A percentile compares a stretch with the other conserved stretches of the same genome.
These are phyloP conservation scores for Phytophthora cryptogea DNA, from an alignment of 352 stramenopile species.

Conservation along the genomic window DNA sequence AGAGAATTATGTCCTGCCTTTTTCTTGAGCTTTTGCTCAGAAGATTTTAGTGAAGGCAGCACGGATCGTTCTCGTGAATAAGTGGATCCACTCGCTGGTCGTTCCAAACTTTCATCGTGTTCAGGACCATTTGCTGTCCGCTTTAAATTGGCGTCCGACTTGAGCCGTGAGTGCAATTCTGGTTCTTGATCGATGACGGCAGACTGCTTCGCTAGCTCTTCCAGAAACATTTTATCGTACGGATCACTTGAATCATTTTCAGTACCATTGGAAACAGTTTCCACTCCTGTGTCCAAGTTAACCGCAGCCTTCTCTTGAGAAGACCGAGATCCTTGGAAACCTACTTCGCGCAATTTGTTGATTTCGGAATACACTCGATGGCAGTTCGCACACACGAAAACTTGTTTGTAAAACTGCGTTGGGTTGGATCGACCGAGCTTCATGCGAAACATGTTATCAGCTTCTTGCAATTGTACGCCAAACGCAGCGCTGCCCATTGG, in stretches of 20 bases:
- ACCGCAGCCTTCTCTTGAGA: neutral
- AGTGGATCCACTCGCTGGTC: conserved; percentile 16
- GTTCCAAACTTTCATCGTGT: conserved; percentile 17
- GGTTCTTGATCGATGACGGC: conserved; percentile 7
- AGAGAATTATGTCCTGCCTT: conserved; percentile 8
- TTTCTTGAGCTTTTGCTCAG: conserved; percentile 18
- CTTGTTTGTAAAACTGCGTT: conserved; percentile 80
- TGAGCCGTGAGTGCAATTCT: neutral
- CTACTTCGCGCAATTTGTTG: conserved; percentile 49
- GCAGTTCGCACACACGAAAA: conserved; percentile 73
- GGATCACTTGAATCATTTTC: conserved; percentile 17
- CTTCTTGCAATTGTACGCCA: conserved; percentile 64
- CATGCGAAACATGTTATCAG: conserved; percentile 61
- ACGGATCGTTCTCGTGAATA: conserved; percentile 23
- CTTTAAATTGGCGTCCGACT: neutral
- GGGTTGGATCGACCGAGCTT: conserved; percentile 71
- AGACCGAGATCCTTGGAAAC: conserved; percentile 37
- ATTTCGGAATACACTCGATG: conserved; percentile 71
- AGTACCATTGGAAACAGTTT: neutral
- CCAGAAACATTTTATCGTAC: conserved; percentile 67
- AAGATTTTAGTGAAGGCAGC: conserved; percentile 22
- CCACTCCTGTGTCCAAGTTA: neutral
- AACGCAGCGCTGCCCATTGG: conserved; percentile 22
- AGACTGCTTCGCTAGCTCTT: conserved; percentile 66
- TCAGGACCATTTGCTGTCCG: conserved; percentile 15